These are phyloP conservation scores for Psidium guajava DNA, from an alignment of 345 rosid species.

Conservation along the genomic window DNA sequence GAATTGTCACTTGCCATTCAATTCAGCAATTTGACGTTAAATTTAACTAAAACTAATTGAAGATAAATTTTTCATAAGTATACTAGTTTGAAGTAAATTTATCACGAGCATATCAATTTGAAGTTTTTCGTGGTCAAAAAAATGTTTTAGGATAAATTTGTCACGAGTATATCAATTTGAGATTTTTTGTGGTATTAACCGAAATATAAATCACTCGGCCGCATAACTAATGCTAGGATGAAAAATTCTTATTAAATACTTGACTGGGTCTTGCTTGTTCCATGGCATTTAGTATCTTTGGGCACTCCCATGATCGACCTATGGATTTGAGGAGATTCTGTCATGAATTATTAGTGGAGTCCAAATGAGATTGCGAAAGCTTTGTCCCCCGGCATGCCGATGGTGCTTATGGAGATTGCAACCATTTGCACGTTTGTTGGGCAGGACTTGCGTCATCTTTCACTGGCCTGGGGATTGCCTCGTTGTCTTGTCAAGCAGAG, in stretches of 20 bases:
- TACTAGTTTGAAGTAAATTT: too few relatives aligned
- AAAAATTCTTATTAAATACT: neutral
- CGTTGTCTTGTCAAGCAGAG: neutral
- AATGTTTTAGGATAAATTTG: too few relatives aligned
- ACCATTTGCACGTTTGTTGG: neutral
- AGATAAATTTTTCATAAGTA: too few relatives aligned
- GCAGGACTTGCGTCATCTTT: neutral
- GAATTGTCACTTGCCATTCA: too few relatives aligned
- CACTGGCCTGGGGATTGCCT: neutral
- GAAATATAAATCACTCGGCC: too few relatives aligned
- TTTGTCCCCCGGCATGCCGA: neutral
- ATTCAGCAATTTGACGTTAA: too few relatives aligned
- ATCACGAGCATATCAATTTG: too few relatives aligned
- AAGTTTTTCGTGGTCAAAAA: too few relatives aligned
- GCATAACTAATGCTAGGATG: neutral
- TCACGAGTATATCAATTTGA: too few relatives aligned
- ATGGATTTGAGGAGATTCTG: neutral
- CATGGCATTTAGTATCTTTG: neutral
- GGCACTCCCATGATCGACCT: neutral
- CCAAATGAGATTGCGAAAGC: neutral
- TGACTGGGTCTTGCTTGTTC: neutral
- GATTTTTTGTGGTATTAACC: too few relatives aligned
- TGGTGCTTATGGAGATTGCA: neutral
- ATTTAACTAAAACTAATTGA: too few relatives aligned
- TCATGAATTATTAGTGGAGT: neutral